phyloP scores from a whole-genome alignment of 1,284 basidiomycete species.

The Takashimella tepidaria region DNA sequence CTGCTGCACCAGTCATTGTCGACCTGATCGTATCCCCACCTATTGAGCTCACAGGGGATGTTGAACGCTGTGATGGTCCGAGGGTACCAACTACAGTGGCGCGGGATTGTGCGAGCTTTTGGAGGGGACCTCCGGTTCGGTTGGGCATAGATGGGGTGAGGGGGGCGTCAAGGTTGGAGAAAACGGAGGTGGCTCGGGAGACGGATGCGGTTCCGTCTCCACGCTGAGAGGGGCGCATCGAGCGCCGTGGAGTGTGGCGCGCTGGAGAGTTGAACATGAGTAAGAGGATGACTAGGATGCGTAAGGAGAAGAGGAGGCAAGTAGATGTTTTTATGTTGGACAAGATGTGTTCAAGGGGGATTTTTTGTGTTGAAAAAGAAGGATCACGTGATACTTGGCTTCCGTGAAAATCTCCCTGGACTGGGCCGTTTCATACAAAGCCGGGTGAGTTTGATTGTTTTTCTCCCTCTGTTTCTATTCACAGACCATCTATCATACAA shows the following conservation, averaged over 20 bases:
- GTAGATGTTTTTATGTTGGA: not conserved
- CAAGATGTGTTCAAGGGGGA: not conserved
- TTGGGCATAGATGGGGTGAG: not conserved
- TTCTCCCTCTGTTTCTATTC: not conserved
- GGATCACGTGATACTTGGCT: not conserved
- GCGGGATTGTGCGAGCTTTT: slow-evolving; percentile 8
- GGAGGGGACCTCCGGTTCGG: slow-evolving; percentile 4
- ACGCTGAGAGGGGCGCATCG: slow-evolving; percentile 16
- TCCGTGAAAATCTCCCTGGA: not conserved
- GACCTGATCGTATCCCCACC: slow-evolving; percentile 23
- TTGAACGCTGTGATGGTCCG: slow-evolving; percentile 10
- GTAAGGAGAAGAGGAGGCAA: not conserved
- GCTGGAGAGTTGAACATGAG: slow-evolving; percentile 41
- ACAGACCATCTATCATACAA: not conserved
- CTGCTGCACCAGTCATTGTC: not conserved
- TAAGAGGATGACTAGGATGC: too few species aligned
- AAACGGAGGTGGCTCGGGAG: slow-evolving; percentile 22
- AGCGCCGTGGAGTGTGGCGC: slow-evolving; percentile 30
- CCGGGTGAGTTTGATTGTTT: not conserved
- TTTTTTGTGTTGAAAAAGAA: not conserved
- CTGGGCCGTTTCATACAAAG: not conserved
- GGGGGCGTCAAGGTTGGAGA: slow-evolving; percentile 10
- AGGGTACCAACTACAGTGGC: slow-evolving; percentile 14
- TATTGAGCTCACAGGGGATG: slow-evolving; percentile 12
- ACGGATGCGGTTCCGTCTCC: slow-evolving; percentile 13